These are phyloP conservation scores for Candida yuanshanica DNA, from an alignment of 805 yeast genomes.

Conservation along the genomic window DNA sequence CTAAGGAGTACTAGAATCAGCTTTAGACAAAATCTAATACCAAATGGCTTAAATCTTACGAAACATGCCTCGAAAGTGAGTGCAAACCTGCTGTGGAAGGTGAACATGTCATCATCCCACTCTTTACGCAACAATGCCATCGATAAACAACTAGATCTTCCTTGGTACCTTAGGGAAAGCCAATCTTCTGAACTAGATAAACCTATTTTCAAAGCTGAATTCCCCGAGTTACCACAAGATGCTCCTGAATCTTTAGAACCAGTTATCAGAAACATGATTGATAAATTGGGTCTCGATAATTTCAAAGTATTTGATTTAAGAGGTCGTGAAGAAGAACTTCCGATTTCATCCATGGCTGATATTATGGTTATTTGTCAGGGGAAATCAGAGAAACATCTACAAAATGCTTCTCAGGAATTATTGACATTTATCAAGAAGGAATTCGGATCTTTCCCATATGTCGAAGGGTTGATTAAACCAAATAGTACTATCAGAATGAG, in stretches of 20 bases:
- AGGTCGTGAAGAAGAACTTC: slow-evolving; percentile 28
- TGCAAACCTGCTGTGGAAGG: not conserved
- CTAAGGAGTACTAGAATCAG: not conserved
- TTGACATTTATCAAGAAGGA: slow-evolving; percentile 52
- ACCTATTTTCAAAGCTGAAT: slow-evolving; percentile 27
- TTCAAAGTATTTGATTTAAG: slow-evolving; percentile 61
- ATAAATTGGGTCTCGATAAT: slow-evolving; percentile 62
- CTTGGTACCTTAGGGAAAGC: slow-evolving; percentile 57
- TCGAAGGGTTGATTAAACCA: slow-evolving; percentile 69
- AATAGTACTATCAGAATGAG: slow-evolving; percentile 46
- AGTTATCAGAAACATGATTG: slow-evolving; percentile 42
- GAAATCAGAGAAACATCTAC: slow-evolving; percentile 68
- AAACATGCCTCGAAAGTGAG: not conserved
- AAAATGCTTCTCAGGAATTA: slow-evolving; percentile 60
- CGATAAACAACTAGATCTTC: slow-evolving; percentile 21
- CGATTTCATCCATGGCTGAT: slow-evolving; percentile 35
- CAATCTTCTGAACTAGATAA: slow-evolving; percentile 32
- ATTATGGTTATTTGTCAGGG: slow-evolving; percentile 69
- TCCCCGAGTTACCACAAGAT: slow-evolving; percentile 55
- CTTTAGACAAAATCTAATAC: not conserved
- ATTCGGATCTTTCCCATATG: slow-evolving; percentile 38
- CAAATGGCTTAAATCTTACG: not conserved
- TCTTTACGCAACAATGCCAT: not conserved
- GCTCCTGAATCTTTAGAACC: slow-evolving; percentile 49
- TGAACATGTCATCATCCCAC: not conserved